These are phyloP conservation scores for Patellaria atrata DNA, from an alignment of 495 filamentous ascomycete species.

Conservation along the genomic window DNA sequence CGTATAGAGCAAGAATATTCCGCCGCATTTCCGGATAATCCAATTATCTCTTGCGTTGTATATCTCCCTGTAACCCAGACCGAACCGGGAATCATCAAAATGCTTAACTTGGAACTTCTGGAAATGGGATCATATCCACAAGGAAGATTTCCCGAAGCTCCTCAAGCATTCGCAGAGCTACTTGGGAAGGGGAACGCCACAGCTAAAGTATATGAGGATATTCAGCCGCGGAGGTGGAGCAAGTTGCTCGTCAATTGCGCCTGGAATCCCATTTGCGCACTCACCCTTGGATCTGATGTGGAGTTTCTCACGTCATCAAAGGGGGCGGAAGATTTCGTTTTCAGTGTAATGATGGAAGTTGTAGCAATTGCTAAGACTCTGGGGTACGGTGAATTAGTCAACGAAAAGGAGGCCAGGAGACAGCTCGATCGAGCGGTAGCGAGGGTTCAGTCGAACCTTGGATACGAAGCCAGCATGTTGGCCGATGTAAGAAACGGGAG, in stretches of 20 bases:
- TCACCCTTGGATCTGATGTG: constrained; percentile 32
- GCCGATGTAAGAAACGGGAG: constrained; percentile 29
- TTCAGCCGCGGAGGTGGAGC: constrained; percentile 37
- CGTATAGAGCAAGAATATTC: constrained; percentile 37
- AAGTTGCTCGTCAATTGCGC: constrained; percentile 38
- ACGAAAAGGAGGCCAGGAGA: constrained; percentile 25
- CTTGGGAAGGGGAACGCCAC: constrained; percentile 28
- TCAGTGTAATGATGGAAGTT: constrained; percentile 38
- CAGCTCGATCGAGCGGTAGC: constrained; percentile 27
- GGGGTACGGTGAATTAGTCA: constrained; percentile 28
- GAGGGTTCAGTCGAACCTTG: constrained; percentile 23
- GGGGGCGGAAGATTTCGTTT: constrained; percentile 25
- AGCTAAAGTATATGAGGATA: constrained; percentile 29
- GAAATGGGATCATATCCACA: constrained; percentile 37
- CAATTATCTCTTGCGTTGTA: constrained; percentile 33
- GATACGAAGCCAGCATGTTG: constrained; percentile 36
- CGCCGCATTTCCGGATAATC: constrained; percentile 30
- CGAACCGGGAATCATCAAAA: constrained; percentile 17
- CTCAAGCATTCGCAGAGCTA: constrained; percentile 27
- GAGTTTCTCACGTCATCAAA: constrained; percentile 29
- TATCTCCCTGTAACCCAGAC: constrained; percentile 37
- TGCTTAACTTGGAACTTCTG: constrained; percentile 26
- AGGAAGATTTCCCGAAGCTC: constrained; percentile 14
- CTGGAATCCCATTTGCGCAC: constrained; percentile 40
- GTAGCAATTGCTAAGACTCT: constrained; percentile 30